Conservation (phyloP, 768 basidiomycete genomes). For the Trametes gibbosa region DNA sequence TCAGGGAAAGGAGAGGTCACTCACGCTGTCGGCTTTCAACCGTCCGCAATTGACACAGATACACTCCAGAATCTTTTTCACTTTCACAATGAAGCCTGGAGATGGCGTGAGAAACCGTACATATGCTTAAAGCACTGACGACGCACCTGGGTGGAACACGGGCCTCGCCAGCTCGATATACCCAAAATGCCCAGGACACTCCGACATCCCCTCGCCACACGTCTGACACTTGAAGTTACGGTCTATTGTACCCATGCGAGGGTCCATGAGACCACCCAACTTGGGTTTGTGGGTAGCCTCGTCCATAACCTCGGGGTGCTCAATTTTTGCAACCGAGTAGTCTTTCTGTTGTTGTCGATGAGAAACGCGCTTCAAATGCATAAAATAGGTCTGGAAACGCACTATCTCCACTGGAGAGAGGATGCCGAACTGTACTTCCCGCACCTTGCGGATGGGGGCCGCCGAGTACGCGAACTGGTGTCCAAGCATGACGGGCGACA, state of each 20-base stretch:
- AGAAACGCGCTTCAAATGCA: slow-evolving; percentile 1
- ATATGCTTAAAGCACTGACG: background rate
- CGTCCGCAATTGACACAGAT: slow-evolving; percentile 99
- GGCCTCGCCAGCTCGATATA: slow-evolving; percentile 96
- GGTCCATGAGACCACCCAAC: slow-evolving; percentile 94
- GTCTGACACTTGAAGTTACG: slow-evolving; percentile 99
- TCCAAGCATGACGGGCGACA: slow-evolving; percentile 59
- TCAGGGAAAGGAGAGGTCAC: slow-evolving; percentile 75
- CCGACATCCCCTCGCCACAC: slow-evolving; percentile 99
- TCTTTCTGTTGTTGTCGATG: slow-evolving; percentile 71
- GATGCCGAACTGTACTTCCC: slow-evolving; percentile 98
- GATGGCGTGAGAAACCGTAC: background rate
- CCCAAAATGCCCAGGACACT: slow-evolving; percentile 99
- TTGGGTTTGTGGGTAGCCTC: slow-evolving; percentile 89
- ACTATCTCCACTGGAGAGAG: slow-evolving; percentile 99
- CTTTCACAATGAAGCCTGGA: slow-evolving; percentile 93
- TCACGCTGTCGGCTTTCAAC: slow-evolving; percentile 96
- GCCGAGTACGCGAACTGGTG: slow-evolving; percentile 91
- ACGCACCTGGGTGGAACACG: slow-evolving; percentile 94
- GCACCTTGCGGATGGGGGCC: slow-evolving; percentile 92
- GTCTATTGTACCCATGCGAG: slow-evolving; percentile 96
- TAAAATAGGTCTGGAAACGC: slow-evolving; percentile 31
- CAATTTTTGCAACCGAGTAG: slow-evolving; percentile 96
- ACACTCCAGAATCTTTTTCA: slow-evolving; percentile 99
- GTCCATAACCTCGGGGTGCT: slow-evolving; percentile 98